Percentiles rank a stretch among this genome's conserved stretches.
Evolutionary conservation across 2,329 filamentous ascomycete genomes (phyloP).

Genomic region (Teratosphaeriaceae sp.): DNA sequence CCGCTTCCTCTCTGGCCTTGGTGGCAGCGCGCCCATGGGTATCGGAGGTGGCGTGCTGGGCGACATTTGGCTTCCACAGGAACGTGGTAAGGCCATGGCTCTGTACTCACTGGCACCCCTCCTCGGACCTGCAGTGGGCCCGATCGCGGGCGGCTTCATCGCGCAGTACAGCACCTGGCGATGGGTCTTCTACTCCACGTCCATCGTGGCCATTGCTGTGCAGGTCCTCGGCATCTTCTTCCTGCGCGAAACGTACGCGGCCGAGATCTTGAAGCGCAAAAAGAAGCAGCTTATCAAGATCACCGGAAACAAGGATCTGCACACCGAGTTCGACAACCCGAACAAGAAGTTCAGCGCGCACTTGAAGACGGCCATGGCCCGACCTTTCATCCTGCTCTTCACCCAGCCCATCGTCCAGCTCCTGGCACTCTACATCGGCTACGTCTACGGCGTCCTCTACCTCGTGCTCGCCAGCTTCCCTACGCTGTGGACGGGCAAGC

Average conservation of each 20-base stretch:
- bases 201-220: slow-evolving; percentile 55
- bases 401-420: slow-evolving; percentile 33
- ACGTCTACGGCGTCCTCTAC: slow-evolving; percentile 35
- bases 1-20: slow-evolving; percentile 33
- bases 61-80: slow-evolving; percentile 54
- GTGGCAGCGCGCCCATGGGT: slow-evolving; percentile 32
- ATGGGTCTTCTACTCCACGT: slow-evolving; percentile 65
- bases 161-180: slow-evolving; percentile 59
- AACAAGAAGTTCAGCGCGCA: slow-evolving; percentile 27
- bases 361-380: slow-evolving; percentile 26
- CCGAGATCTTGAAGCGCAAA: slow-evolving; percentile 54
- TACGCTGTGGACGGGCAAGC: slow-evolving; percentile 20
- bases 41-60: slow-evolving; percentile 34
- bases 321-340: slow-evolving; percentile 41
- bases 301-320: slow-evolving; percentile 54
- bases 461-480: slow-evolving; percentile 32
- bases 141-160: slow-evolving; percentile 60
- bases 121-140: slow-evolving; percentile 59
- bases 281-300: slow-evolving; percentile 50
- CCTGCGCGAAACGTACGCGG: slow-evolving; percentile 59
- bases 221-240: slow-evolving; percentile 57
- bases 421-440: slow-evolving; percentile 32
- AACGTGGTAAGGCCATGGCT: slow-evolving; percentile 56
- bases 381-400: slow-evolving; percentile 30
- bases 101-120: slow-evolving; percentile 59